A percentile compares a stretch with the other conserved stretches of the same genome.
Conservation (phyloP, 208 protist species). For the Leishmania tropica region DNA sequence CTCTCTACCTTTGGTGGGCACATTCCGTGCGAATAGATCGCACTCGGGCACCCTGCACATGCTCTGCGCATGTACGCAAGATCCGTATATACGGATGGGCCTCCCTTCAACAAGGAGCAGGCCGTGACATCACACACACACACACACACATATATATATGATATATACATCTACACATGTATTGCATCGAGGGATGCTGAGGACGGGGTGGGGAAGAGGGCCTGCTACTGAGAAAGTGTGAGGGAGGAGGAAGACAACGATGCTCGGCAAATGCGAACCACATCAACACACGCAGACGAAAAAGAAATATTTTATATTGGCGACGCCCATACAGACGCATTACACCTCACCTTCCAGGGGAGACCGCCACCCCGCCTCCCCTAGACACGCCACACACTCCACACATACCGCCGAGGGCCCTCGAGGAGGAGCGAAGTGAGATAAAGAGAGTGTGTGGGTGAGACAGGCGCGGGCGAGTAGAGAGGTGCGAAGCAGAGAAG, state of each 20-base stretch:
- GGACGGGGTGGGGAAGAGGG: not conserved
- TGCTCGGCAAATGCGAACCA: not conserved
- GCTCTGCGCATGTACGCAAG: not conserved
- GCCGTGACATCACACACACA: not conserved
- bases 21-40: not conserved
- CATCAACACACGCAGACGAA: not conserved
- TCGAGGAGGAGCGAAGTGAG: not conserved
- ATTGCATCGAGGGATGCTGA: not conserved
- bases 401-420: not conserved
- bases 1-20: not conserved
- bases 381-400: too few species aligned
- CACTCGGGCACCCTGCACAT: not conserved
- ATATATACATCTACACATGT: too few species aligned
- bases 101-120: not conserved
- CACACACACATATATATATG: not conserved
- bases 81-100: not conserved
- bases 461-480: not conserved
- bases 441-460: not conserved
- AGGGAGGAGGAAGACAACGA: not conserved
- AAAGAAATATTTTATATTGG: not conserved
- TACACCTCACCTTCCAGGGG: not conserved
- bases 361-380: not conserved
- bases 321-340: too few species aligned
- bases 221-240: not conserved
- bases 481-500: not conserved